Evolutionary conservation across 2,329 filamentous ascomycete species (phyloP), one percentile per base, ranked within the genome.

Genomic region (Verticillium albo-atrum): DNA sequence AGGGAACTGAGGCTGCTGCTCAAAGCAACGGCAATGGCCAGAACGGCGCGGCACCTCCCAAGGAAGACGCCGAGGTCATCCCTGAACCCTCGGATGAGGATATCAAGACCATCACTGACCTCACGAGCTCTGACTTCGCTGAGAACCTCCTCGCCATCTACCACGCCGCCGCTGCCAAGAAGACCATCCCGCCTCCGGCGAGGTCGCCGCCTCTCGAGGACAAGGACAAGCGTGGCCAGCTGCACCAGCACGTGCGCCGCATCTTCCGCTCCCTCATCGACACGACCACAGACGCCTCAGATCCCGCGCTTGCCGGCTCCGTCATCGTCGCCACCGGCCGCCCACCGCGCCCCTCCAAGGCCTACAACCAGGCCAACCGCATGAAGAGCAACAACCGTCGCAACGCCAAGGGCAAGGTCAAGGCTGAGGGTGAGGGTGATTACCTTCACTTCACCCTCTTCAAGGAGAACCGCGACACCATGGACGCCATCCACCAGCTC

Each of bases 401-500:
- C 54, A 58, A 61, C 35, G 42, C 37, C 54, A 62, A 58, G 56
- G 54, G 55, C 60, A 62, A 61, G 55, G 55, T 59, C 28, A 54
- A 54, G n/a, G 61, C 58, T 54, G 56, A 63, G 64, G 65, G 68
- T 60, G 62, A 72, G 82, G 91, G 90, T 20, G 89, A 92, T 55
- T 95, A 91, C 72, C 78, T 97, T 15, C 92, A 97, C 72, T 96
- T 97, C 72, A 94, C 91, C 0, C 80, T 97, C 56, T 96, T 94
- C 83, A 97, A 97, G 76, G 93, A 97, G 76, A 97, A 97, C 76
- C 93, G 94, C 70, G 93, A 97, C 71, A 97, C 93, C 1, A 96
- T 97, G 90, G 93, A 97, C 67, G 89, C 91, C 0, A 81, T 96
- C 57, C 88, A 86, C 57, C 91, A 89, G 68, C 82, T 97, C 47